Percentiles rank a stretch among this genome's conserved stretches.
These are phyloP conservation scores for Paramecium primaurelia DNA, from an alignment of 73 alveolate genomes.

Conservation along the genomic window DNA sequence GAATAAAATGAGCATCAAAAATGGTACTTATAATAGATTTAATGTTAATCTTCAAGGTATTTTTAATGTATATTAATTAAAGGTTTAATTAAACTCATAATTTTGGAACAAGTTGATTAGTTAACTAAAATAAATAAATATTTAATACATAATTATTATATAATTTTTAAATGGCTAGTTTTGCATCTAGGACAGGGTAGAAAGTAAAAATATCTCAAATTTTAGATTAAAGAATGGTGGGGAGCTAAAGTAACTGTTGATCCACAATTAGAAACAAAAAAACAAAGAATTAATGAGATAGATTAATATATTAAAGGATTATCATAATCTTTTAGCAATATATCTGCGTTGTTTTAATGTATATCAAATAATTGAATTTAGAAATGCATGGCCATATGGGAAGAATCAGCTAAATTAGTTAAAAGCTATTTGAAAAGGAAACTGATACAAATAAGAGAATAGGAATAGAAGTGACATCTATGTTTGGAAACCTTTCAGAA, in stretches of 20 bases:
- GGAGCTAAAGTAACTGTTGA: slow-evolving; percentile 19
- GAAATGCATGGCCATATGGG: slow-evolving; percentile 9
- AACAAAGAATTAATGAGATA: not conserved
- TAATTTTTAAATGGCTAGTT: slow-evolving; percentile 25
- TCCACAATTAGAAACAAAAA: slow-evolving; percentile 1
- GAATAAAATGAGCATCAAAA: not conserved
- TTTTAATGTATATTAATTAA: not conserved
- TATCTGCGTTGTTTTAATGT: slow-evolving; percentile 8
- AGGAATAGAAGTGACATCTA: slow-evolving; percentile 34
- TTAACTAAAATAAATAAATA: not conserved
- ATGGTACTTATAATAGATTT: not conserved
- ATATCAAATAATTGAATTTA: not conserved
- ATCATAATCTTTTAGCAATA: not conserved
- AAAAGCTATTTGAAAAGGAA: slow-evolving; percentile 6
- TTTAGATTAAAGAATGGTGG: slow-evolving; percentile 53
- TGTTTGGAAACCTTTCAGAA: slow-evolving; percentile 46
- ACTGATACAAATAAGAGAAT: slow-evolving; percentile 30
- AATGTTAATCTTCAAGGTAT: slow-evolving; percentile 21
- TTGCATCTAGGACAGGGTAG: slow-evolving; percentile 22
- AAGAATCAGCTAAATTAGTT: not conserved
- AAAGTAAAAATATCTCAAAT: not conserved
- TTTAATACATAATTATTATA: not conserved
- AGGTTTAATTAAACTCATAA: slow-evolving; percentile 7
- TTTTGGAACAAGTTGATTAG: slow-evolving; percentile 43
- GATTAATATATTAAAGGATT: slow-evolving; percentile 35